Base-by-base conservation (phyloP, 306 rosid genomes). In the Lagenaria siceraria region DNA sequence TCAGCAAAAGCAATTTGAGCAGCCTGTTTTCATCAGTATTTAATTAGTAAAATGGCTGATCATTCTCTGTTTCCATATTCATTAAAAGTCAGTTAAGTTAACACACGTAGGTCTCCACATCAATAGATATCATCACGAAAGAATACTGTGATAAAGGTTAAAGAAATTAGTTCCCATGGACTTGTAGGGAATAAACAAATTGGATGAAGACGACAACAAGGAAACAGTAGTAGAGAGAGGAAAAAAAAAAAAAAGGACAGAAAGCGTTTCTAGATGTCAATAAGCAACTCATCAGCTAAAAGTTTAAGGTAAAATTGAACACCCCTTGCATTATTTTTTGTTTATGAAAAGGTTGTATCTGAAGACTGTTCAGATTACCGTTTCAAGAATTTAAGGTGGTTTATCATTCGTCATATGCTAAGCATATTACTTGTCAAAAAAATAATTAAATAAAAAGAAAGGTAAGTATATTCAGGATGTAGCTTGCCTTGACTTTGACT, bases 1-100 rank as follows among this genome's bases (percentile, higher is more conserved):
- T 87, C 93, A 66, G 81, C 84, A 19, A 85, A 80, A 59, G 90
- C 89, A 84, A 87, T 85, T 87, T 92, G 92, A 22, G 91, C 85
- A 79, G 90, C 91, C 98, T 91, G 91, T 77, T 83, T 87, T 59
- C 76, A 81, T 68, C 81, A 80, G 54, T 31, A 58, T 52, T 80
- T 75, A 35, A 25, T 72, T 18, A 63, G 35, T 48, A 10, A 36
- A 69, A 69, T 40, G 17, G 52, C 52, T 13, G 7, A 31, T 36
- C 49, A 64, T 35, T 64, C 29, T 33, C 72, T 64, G 27, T 33
- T 61, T 64, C 46, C 72, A 64, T n/a, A 17, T 36, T 19, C 42
- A 36, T 64, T 18, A 8, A 35, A 36, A n/a, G 15, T 61, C 36
- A 4, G 36, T 33, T 33, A 33, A 4, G 36, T 33, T 33, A 33